A percentile compares a stretch with the other conserved stretches of the same genome.
Evolutionary conservation across 768 basidiomycete species (phyloP).

Genomic region (Heimioporus sp.): DNA sequence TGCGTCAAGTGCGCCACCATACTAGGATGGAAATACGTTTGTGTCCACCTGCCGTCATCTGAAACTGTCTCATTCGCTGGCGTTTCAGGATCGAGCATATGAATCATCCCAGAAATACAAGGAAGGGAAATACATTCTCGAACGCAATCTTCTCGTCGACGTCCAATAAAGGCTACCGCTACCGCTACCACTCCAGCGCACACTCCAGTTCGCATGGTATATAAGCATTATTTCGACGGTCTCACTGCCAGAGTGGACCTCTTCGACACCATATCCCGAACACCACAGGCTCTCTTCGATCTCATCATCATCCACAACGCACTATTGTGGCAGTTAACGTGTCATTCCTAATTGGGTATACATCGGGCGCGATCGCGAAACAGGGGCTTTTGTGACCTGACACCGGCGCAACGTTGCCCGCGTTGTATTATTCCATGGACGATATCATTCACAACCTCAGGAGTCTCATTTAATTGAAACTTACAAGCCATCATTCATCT

Average conservation of each 20-base stretch:
- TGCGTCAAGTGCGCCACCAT: constrained; percentile 85
- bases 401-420: constrained; percentile 4
- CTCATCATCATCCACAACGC: constrained; percentile 15
- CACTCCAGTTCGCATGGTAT: constrained; percentile 7
- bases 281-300: constrained; percentile 12
- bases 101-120: constrained; percentile 94
- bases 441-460: constrained; percentile 15
- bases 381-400: constrained; percentile 9
- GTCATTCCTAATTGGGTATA: constrained; percentile 26
- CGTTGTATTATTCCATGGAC: constrained; percentile 20
- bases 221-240: constrained; percentile 2
- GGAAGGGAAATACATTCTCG: constrained; percentile 97
- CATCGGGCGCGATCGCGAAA: constrained; percentile 5
- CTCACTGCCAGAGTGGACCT: constrained; percentile 17
- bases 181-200: constrained; percentile 4
- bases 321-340: constrained; percentile 15
- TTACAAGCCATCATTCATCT: background rate
- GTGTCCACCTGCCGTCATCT: constrained; percentile 1
- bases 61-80: background rate
- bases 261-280: constrained; percentile 7
- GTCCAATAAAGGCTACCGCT: constrained; percentile 57
- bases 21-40: constrained; percentile 98
- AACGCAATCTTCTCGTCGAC: constrained; percentile 85
- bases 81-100: constrained; percentile 82
- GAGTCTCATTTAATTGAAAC: constrained; percentile 21